phyloP scores from a whole-genome alignment of 352 stramenopile genomes.

The Globisporangium middletonii region DNA sequence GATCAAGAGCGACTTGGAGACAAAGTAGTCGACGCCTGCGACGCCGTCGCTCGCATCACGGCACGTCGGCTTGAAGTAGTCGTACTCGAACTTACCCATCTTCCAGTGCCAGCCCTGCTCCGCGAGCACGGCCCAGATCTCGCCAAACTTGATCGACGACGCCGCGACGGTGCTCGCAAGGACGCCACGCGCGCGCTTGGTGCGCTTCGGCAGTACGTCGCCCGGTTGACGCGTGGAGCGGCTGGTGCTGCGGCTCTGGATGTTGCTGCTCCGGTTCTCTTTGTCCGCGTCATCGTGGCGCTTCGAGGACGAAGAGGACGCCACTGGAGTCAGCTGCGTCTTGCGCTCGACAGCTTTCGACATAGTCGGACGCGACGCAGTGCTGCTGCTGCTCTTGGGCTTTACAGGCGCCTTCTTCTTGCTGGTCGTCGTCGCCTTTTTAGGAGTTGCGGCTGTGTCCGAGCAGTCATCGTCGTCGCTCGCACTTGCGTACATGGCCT shows the following conservation, averaged over 20 bases:
- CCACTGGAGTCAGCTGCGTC: neutral
- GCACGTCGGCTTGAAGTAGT: constrained; percentile 68
- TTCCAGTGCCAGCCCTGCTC: constrained; percentile 51
- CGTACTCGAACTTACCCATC: constrained; percentile 37
- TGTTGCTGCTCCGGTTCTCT: constrained; percentile 10
- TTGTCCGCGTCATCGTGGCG: constrained; percentile 16
- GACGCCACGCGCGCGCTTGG: neutral
- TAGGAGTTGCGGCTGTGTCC: neutral
- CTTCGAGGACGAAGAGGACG: neutral
- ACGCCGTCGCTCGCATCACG: constrained; percentile 23
- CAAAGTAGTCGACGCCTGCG: constrained; percentile 47
- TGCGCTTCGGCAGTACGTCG: neutral
- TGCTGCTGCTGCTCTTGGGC: too few relatives aligned
- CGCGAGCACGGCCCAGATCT: constrained; percentile 44
- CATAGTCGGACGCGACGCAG: too few relatives aligned
- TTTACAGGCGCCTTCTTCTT: too few relatives aligned
- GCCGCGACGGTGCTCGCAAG: neutral
- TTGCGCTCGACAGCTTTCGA: constrained; percentile 1
- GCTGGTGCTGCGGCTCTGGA: neutral
- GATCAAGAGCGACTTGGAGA: constrained; percentile 26
- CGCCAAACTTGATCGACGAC: constrained; percentile 51
- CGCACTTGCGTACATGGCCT: constrained; percentile 5
- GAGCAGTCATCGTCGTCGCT: neutral
- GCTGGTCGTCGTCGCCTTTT: neutral
- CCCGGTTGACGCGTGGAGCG: neutral